These are phyloP conservation scores for Hymenoscyphus fructigenus DNA, from an alignment of 2,329 filamentous ascomycete genomes.

Conservation along the genomic window DNA sequence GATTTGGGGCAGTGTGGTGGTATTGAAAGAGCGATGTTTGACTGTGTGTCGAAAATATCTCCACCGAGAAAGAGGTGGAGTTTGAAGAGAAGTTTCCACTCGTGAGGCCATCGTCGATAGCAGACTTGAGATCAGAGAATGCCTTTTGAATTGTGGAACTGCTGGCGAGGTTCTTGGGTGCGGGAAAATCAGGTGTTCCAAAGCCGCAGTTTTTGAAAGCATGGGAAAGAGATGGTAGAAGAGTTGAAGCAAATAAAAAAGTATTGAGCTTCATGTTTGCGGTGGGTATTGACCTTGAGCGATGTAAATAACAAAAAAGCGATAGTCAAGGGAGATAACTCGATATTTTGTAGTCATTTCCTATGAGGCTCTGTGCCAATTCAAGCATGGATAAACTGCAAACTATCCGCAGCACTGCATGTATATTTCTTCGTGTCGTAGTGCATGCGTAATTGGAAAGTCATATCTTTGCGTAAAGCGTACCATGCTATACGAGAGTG, in stretches of 20 bases:
- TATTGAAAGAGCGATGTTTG: constrained; percentile 37
- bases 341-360: not conserved
- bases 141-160: constrained; percentile 14
- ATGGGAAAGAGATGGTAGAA: not conserved
- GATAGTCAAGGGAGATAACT: not conserved
- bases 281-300: not conserved
- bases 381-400: not conserved
- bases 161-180: constrained; percentile 9
- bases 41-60: constrained; percentile 40
- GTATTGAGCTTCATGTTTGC: not conserved
- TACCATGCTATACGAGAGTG: too few species aligned
- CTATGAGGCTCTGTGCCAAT: too few species aligned
- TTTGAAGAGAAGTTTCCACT: not conserved
- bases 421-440: not conserved
- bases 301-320: not conserved
- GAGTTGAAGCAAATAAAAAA: not conserved
- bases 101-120: not conserved
- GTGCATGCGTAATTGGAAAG: not conserved
- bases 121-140: constrained; percentile 3
- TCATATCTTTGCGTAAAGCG: not conserved
- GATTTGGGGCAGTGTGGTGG: constrained; percentile 36
- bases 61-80: constrained; percentile 40
- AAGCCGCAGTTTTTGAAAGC: constrained; percentile 8
- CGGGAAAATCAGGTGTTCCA: constrained; percentile 6
- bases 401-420: not conserved